Conservation (phyloP, 768 basidiomycete species). For the Pleurotus tuber-regium region DNA sequence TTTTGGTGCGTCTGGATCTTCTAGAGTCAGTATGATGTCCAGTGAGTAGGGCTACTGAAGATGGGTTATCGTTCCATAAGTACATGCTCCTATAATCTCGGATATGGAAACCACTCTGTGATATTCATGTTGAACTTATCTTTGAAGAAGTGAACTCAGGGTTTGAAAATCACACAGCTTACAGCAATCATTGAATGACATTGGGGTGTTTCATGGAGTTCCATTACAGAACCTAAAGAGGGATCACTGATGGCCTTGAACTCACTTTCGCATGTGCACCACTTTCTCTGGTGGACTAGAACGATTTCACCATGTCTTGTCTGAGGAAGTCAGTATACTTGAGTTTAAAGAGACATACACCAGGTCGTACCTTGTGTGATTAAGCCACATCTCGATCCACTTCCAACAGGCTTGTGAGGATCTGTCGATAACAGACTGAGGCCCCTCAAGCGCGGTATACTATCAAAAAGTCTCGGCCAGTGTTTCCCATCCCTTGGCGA, state of each 20-base stretch:
- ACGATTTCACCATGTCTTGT: no score
- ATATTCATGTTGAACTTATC: background rate
- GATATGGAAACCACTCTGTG: background rate
- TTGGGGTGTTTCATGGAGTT: no score
- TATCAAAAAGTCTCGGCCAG: background rate
- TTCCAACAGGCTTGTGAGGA: background rate
- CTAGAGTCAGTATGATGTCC: background rate
- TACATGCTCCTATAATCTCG: background rate
- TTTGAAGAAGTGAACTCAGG: background rate
- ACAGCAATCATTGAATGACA: constrained; percentile 11
- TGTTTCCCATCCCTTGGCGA: background rate
- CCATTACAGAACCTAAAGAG: no score
- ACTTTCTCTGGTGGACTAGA: no score
- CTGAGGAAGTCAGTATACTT: no score
- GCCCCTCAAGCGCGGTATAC: background rate
- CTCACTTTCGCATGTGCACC: no score
- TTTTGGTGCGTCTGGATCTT: background rate
- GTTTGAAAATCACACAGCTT: constrained; percentile 1
- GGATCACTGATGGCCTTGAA: no score
- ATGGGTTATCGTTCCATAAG: no score
- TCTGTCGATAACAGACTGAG: background rate
- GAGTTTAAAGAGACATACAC: background rate
- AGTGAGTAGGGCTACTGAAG: background rate
- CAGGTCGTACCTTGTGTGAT: background rate
- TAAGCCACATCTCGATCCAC: background rate